Evolutionary conservation across 208 protist genomes (phyloP).

Genomic region (Leptomonas pyrrhocoris): DNA sequence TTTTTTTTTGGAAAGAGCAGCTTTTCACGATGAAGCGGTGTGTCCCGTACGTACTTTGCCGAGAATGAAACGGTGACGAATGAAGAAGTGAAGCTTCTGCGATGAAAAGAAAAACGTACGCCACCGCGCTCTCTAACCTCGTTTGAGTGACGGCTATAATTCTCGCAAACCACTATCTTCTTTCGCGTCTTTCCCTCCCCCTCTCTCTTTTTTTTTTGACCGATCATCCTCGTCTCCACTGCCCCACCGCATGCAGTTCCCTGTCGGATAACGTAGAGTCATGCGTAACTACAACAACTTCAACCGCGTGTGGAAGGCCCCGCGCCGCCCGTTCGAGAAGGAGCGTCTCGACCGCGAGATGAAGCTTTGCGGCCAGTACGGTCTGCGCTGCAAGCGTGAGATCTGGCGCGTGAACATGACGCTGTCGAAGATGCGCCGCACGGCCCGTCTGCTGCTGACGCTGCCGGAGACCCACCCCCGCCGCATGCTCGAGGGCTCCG

Average conservation of each 20-base stretch:
- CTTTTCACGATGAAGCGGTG: too few relatives aligned
- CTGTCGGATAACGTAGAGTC: conserved; percentile 17
- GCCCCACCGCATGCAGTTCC: conserved; percentile 1
- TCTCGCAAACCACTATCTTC: too few relatives aligned
- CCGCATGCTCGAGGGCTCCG: conserved; percentile 98
- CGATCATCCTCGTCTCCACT: not conserved
- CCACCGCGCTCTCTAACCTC: too few relatives aligned
- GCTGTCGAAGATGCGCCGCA: conserved; percentile 99
- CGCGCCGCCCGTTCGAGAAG: conserved; percentile 99
- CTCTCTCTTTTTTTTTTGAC: not conserved
- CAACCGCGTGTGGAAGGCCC: conserved; percentile 96
- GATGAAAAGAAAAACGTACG: too few relatives aligned
- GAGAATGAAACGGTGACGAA: too few relatives aligned
- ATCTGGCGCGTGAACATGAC: conserved; percentile 99
- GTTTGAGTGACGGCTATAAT: too few relatives aligned
- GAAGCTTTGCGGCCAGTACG: conserved; percentile 99
- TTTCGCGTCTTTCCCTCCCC: not conserved
- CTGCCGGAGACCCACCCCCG: conserved; percentile 97
- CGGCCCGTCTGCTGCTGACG: conserved; percentile 99
- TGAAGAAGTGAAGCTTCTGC: too few relatives aligned
- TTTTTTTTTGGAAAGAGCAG: too few relatives aligned
- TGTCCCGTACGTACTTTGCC: too few relatives aligned
- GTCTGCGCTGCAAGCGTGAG: conserved; percentile 99
- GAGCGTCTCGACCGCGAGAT: conserved; percentile 99
- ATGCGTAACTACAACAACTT: conserved; percentile 96